Percentiles rank a stretch among this genome's conserved stretches.
Evolutionary conservation across 1,139 yeast genomes (phyloP).

Genomic region (Arxiozyma slooffiae): DNA sequence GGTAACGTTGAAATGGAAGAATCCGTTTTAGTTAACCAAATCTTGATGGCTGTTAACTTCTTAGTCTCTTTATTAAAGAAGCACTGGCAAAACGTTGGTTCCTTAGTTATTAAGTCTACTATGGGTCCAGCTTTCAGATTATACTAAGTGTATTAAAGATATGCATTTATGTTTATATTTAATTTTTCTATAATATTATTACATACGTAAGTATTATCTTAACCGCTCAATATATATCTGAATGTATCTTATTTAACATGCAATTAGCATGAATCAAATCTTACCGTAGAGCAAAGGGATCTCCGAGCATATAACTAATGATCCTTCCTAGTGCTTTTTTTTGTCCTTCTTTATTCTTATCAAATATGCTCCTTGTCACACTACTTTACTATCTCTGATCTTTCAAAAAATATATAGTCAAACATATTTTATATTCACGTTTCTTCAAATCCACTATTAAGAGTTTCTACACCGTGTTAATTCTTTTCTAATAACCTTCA

Average conservation of each 20-base stretch:
- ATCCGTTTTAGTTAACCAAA: constrained; percentile 92
- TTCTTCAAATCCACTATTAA: too few relatives aligned
- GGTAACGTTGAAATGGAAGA: constrained; percentile 99
- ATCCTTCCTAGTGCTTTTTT: too few relatives aligned
- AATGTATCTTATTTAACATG: too few relatives aligned
- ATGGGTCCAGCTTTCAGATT: constrained; percentile 99
- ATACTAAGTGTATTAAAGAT: constrained; percentile 48
- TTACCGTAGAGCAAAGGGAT: too few relatives aligned
- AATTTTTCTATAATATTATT: neutral
- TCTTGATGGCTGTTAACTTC: constrained; percentile 98
- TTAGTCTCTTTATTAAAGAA: constrained; percentile 98
- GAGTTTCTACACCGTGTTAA: neutral
- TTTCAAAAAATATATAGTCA: neutral
- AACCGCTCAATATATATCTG: neutral
- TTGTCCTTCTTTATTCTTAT: too few relatives aligned
- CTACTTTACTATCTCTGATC: too few relatives aligned
- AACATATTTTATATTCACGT: neutral
- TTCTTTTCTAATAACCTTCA: neutral
- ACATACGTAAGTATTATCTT: neutral
- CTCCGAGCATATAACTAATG: too few relatives aligned
- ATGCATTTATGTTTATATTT: constrained; percentile 1
- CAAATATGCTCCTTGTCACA: neutral
- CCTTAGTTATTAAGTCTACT: constrained; percentile 96
- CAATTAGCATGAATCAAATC: too few relatives aligned
- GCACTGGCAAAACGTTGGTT: constrained; percentile 99